A percentile compares a stretch with the other conserved stretches of the same genome.
phyloP scores from a whole-genome alignment of 2,329 filamentous ascomycete genomes.

The Aspergillus quadricinctus region DNA sequence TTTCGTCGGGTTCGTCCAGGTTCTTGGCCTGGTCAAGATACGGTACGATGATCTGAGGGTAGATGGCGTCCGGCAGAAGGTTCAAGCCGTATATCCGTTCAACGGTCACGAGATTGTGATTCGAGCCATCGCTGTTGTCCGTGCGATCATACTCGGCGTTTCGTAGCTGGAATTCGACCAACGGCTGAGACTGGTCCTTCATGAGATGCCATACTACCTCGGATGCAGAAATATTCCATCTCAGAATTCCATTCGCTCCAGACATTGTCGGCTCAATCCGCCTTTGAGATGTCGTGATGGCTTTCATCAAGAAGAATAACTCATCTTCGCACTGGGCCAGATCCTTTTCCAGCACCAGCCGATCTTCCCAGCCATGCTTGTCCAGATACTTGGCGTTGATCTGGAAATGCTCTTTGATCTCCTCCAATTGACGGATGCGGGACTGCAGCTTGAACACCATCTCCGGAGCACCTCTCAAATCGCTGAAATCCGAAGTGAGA shows the following conservation, averaged over 20 bases:
- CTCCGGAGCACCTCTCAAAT: constrained; percentile 85
- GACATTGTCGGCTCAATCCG: constrained; percentile 65
- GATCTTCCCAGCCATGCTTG: constrained; percentile 84
- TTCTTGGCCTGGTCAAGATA: constrained; percentile 66
- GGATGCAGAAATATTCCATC: constrained; percentile 89
- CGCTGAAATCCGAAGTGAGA: constrained; percentile 96
- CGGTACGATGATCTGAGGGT: constrained; percentile 92
- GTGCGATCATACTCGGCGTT: constrained; percentile 91
- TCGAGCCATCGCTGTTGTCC: constrained; percentile 94
- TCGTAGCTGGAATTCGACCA: constrained; percentile 89
- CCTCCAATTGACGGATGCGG: constrained; percentile 86
- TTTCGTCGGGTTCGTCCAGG: constrained; percentile 57
- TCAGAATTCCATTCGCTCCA: constrained; percentile 72
- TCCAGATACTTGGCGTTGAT: constrained; percentile 84
- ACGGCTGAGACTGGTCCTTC: constrained; percentile 75
- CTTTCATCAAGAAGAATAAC: constrained; percentile 99
- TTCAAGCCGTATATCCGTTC: constrained; percentile 86
- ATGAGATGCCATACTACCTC: constrained; percentile 98
- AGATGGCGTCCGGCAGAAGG: constrained; percentile 81
- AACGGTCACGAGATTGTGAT: constrained; percentile 86
- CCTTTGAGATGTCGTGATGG: constrained; percentile 91
- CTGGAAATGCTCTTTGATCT: constrained; percentile 96
- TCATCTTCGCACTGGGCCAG: constrained; percentile 89
- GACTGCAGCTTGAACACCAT: constrained; percentile 90
- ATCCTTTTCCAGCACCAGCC: constrained; percentile 83